Conservation (phyloP, 371 early-diverging fungal species). For the Dinochytrium kinnereticum region DNA sequence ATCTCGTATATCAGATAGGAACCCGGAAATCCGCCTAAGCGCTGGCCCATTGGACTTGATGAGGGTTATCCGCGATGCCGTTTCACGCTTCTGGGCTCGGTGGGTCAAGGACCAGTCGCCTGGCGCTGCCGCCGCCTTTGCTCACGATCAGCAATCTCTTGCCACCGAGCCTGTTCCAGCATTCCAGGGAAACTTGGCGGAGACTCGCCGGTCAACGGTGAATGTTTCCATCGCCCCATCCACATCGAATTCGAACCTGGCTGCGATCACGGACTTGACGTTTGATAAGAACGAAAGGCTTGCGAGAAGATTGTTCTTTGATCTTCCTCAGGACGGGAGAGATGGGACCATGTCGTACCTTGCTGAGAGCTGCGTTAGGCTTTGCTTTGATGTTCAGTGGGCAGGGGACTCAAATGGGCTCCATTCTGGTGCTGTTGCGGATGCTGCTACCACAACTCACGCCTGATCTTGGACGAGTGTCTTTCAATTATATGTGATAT, state of each 20-base stretch:
- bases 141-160: conserved; percentile 3
- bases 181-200: neutral
- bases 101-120: conserved; percentile 60
- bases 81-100: conserved; percentile 69
- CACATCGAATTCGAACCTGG: neutral
- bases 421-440: neutral
- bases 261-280: conserved; percentile 24
- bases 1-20: conserved; percentile 65
- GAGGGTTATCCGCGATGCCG: conserved; percentile 68
- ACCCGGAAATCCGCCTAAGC: conserved; percentile 64
- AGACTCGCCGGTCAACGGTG: conserved; percentile 20
- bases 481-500: no score
- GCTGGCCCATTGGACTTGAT: conserved; percentile 65
- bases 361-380: conserved; percentile 45
- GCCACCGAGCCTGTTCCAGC: conserved; percentile 12
- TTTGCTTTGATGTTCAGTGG: conserved; percentile 46
- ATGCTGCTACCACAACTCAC: neutral
- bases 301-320: conserved; percentile 78
- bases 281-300: conserved; percentile 69
- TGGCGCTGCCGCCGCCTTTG: conserved; percentile 7
- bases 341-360: conserved; percentile 76
- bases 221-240: conserved; percentile 2
- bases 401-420: neutral
- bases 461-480: no score
- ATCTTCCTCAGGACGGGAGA: conserved; percentile 71